Evolutionary conservation across 192 early-diverging fungal species (phyloP).

Genomic region (Backusella mclennaniae): DNA sequence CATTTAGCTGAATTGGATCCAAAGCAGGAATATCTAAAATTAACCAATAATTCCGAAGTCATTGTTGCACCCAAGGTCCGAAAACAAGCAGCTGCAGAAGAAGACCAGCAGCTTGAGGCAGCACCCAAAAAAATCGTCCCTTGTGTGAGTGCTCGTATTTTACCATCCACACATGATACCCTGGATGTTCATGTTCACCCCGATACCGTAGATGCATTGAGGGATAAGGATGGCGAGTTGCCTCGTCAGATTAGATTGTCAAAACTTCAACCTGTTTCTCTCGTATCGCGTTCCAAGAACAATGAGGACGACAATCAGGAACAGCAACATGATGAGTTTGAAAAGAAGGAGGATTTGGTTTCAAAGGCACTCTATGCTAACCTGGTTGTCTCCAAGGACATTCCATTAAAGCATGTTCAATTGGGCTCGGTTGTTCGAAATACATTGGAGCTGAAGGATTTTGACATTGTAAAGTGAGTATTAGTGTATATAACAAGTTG

Average conservation of each 20-base stretch:
- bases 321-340: conserved; percentile 35
- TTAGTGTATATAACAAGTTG: background rate
- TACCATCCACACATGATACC: conserved; percentile 12
- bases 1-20: conserved; percentile 55
- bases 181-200: conserved; percentile 43
- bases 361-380: conserved; percentile 36
- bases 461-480: conserved; percentile 50
- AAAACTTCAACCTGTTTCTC: conserved; percentile 42
- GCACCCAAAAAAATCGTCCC: background rate
- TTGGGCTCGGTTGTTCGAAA: conserved; percentile 40
- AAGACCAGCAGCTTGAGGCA: background rate
- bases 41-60: conserved; percentile 68
- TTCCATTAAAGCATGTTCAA: conserved; percentile 46
- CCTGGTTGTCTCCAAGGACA: conserved; percentile 25
- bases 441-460: conserved; percentile 45
- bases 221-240: conserved; percentile 12
- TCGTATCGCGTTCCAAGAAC: background rate
- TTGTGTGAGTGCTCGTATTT: background rate
- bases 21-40: conserved; percentile 41
- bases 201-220: conserved; percentile 31
- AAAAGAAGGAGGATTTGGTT: conserved; percentile 18
- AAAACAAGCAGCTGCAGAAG: conserved; percentile 26
- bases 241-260: conserved; percentile 33
- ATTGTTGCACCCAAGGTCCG: conserved; percentile 73
- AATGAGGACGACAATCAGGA: conserved; percentile 20